Conservation (phyloP, 768 basidiomycete species). For the Lentinula edodes region DNA sequence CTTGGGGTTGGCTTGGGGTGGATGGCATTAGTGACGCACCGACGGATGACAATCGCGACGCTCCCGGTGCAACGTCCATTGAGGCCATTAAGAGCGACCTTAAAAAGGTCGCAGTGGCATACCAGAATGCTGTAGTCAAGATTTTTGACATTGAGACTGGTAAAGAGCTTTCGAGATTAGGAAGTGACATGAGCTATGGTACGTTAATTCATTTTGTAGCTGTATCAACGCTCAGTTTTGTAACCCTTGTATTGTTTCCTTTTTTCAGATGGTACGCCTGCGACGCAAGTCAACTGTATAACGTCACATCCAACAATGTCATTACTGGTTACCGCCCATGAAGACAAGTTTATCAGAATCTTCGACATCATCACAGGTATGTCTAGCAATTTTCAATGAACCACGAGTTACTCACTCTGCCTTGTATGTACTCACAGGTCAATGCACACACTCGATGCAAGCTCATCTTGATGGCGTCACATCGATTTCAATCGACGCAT, state of each 20-base stretch:
- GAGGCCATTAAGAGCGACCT: constrained; percentile 79
- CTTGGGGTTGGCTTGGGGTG: constrained; percentile 77
- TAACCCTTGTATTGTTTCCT: not conserved
- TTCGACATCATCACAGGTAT: constrained; percentile 80
- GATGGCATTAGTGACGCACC: constrained; percentile 38
- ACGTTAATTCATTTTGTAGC: constrained; percentile 13
- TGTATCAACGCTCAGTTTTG: not conserved
- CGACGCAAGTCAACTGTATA: constrained; percentile 80
- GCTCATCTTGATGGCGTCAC: constrained; percentile 93
- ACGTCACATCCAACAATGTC: constrained; percentile 89
- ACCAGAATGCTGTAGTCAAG: constrained; percentile 83
- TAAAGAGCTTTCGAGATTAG: constrained; percentile 61
- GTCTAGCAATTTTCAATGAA: constrained; percentile 18
- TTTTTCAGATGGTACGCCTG: constrained; percentile 59
- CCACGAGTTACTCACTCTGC: not conserved
- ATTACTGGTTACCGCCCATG: constrained; percentile 83
- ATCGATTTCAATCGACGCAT: constrained; percentile 80
- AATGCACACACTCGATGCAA: constrained; percentile 85
- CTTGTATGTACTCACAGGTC: constrained; percentile 36
- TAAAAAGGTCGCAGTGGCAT: constrained; percentile 87
- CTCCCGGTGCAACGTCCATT: constrained; percentile 75
- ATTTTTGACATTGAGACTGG: constrained; percentile 89
- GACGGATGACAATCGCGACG: constrained; percentile 43
- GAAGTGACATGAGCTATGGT: constrained; percentile 58
- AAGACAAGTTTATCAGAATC: constrained; percentile 89